Evolutionary conservation across 768 basidiomycete genomes (phyloP), one percentile per base, ranked within the genome.

Genomic region (Termitomyces sp.): DNA sequence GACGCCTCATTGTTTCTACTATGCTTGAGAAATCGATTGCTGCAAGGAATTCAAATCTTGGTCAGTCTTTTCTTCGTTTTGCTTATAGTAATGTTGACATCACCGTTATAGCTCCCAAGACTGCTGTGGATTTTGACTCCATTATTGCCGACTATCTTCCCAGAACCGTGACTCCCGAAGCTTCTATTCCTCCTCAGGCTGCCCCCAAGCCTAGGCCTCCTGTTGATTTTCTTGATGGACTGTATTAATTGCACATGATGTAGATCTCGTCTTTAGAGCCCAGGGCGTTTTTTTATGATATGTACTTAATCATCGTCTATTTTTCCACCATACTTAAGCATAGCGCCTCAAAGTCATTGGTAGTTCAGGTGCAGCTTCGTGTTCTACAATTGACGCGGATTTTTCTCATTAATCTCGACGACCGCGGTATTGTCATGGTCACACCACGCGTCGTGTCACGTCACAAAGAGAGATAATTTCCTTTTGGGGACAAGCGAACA

Each of bases 71-170:
- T 38, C 12, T 32, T n/a, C 3, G 15, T 35, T 59, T 32, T 46
- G 53, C 23, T 13, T 39, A 44, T 20, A 32, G 27, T 51, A 39
- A 16, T 23, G 45, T 43, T 46, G 45, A 59, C 60, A 54, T 35
- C n/a, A 53, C 43, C 43, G 42, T 36, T 20, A 25, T 53, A 85
- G 80, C 50, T 18, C 67, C 77, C 27, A 66, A 71, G 54, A 64
- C 73, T n/a, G 67, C 71, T 12, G 65, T 72, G 0, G 81, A 84
- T 54, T 91, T 92, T 60, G 85, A 91, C 65, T 84, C 88, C 6
- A 69, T 93, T 49, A 76, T 91, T 46, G 81, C 82, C 2, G 90
- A 91, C 68, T 92, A 92, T 64, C 71, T 85, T 22, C 85, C 83
- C 10, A 58, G 48, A 35, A 33, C 53, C 10, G 48, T 57, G 23